Evolutionary conservation across 345 rosid genomes (phyloP).

Genomic region (Punica granatum): DNA sequence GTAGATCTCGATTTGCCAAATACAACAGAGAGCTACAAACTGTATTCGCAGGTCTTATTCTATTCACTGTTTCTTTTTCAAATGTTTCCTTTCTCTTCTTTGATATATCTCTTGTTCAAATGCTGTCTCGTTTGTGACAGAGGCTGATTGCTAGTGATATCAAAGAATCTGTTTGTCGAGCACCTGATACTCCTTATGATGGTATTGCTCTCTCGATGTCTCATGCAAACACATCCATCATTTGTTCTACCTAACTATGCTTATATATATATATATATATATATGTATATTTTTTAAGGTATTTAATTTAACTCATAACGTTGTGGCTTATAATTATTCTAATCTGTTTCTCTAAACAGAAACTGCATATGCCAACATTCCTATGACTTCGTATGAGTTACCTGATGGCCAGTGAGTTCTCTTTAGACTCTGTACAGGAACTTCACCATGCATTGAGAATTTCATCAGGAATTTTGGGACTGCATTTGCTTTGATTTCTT

Average conservation of each 20-base stretch:
- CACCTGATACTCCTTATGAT: slow-evolving; percentile 96
- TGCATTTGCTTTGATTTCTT: neutral
- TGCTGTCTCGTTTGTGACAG: slow-evolving; percentile 35
- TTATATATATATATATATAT: neutral
- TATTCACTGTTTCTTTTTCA: slow-evolving; percentile 7
- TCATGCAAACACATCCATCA: neutral
- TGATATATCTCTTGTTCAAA: neutral
- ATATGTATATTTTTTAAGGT: neutral
- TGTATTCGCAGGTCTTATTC: slow-evolving; percentile 74
- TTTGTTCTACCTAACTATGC: neutral
- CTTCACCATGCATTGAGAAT: neutral
- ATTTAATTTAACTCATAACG: neutral
- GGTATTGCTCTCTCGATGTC: slow-evolving; percentile 30
- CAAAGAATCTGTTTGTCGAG: slow-evolving; percentile 94
- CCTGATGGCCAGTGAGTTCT: slow-evolving; percentile 99
- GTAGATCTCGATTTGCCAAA: slow-evolving; percentile 71
- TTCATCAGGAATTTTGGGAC: neutral
- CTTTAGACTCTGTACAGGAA: slow-evolving; percentile 5
- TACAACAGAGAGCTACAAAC: slow-evolving; percentile 90
- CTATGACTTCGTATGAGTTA: slow-evolving; percentile 95
- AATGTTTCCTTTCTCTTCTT: neutral
- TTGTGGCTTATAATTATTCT: neutral
- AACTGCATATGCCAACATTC: slow-evolving; percentile 85
- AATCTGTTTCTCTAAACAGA: slow-evolving; percentile 32
- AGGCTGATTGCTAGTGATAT: slow-evolving; percentile 91